phyloP scores from a whole-genome alignment of 2,329 filamentous ascomycete genomes.

The Neonectria neomacrospora region DNA sequence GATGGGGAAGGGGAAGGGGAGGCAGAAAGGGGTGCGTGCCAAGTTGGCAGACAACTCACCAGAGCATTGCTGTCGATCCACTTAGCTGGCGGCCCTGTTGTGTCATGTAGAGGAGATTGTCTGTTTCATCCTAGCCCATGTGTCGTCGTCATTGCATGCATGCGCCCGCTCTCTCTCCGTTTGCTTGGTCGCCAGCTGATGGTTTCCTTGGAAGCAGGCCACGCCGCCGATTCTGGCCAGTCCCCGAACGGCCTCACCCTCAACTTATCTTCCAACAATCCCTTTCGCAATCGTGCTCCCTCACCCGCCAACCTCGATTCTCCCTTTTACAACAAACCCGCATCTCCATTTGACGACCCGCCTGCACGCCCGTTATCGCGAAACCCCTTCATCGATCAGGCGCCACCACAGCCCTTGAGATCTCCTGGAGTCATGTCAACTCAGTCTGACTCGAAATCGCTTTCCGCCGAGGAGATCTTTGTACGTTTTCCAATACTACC shows the following conservation, averaged over 20 bases:
- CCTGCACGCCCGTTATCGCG: constrained; percentile 72
- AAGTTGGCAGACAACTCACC: constrained; percentile 43
- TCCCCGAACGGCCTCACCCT: constrained; percentile 61
- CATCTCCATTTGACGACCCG: constrained; percentile 70
- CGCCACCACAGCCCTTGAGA: constrained; percentile 53
- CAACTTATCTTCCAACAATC: constrained; percentile 84
- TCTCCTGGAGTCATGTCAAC: constrained; percentile 63
- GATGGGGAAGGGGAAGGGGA: constrained; percentile 31
- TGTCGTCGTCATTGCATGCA: constrained; percentile 46
- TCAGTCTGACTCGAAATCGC: constrained; percentile 56
- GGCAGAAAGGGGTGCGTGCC: constrained; percentile 35
- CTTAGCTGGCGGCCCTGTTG: constrained; percentile 43
- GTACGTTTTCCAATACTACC: constrained; percentile 64
- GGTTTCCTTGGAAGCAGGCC: constrained; percentile 42
- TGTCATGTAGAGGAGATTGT: constrained; percentile 49
- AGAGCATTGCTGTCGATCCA: constrained; percentile 40
- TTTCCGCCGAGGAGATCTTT: constrained; percentile 77
- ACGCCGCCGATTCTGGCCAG: constrained; percentile 39
- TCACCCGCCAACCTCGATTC: constrained; percentile 62
- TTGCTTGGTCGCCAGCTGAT: constrained; percentile 42
- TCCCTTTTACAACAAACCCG: constrained; percentile 52
- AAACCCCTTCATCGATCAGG: constrained; percentile 79
- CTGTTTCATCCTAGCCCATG: constrained; percentile 46
- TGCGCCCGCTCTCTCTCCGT: constrained; percentile 39
- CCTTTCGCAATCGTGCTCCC: constrained; percentile 77